phyloP scores from a whole-genome alignment of 2,329 filamentous ascomycete species.

The Colletotrichum sp. region DNA sequence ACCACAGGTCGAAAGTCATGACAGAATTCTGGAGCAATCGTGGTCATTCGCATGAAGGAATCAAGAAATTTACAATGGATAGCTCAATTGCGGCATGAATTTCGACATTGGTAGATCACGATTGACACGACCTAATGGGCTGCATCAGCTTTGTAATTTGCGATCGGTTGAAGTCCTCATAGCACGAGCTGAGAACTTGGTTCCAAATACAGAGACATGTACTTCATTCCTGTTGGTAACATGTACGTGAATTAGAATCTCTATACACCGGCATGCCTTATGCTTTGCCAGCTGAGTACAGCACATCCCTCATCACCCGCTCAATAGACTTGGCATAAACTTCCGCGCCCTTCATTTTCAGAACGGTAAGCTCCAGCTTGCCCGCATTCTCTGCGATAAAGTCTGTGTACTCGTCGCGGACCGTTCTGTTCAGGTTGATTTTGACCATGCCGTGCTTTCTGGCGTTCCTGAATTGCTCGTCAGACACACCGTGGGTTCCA shows the following conservation, averaged over 20 bases:
- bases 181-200: neutral
- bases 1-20: rapidly evolving
- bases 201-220: neutral
- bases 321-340: neutral
- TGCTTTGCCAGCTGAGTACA: neutral
- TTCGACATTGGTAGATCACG: rapidly evolving
- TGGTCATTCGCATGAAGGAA: neutral
- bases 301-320: neutral
- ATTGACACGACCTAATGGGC: neutral
- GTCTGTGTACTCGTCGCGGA: neutral
- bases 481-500: neutral
- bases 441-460: neutral
- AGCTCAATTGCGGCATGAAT: neutral
- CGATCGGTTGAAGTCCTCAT: neutral
- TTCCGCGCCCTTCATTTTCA: neutral
- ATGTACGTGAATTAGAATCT: neutral
- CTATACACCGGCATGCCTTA: neutral
- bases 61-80: neutral
- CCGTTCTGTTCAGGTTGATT: neutral
- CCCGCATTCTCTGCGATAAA: neutral
- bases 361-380: neutral
- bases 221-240: neutral
- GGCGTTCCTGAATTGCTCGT: neutral
- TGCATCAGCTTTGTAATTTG: neutral
- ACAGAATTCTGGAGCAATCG: neutral